Evolutionary conservation across 441 rosid species (phyloP), one percentile per base, ranked within the genome.

Genomic region (Gossypium laxum): DNA sequence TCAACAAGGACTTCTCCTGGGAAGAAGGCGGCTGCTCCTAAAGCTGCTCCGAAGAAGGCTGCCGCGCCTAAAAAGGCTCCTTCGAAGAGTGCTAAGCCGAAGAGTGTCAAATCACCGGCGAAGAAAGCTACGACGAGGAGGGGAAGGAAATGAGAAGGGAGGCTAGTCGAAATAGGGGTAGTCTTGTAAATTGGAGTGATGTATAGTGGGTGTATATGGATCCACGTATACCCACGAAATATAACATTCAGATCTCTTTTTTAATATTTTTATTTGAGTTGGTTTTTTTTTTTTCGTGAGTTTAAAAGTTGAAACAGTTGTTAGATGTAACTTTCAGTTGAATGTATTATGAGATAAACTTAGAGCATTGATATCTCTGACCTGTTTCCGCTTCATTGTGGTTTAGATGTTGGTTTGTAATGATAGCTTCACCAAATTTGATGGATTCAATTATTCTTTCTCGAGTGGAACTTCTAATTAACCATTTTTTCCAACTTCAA

Each of bases 1-100:
- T 82, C 91, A 0, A 76, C 93, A 0, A 82, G 93, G 80, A 85
- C 83, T 0, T 72, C 87, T 22, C 89, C 91, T 0, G 86, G 86
- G 62, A 87, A 59, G 78, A 85, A 59, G 64, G 63, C 72, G 1
- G 81, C 76, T 4, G 71, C 5, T 3, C 30, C 30, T 28, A 28
- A 28, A 28, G 30, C 76, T 0, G 58, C 72, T 3, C 77, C 84
- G 1, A 85, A 84, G 77, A 83, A 77, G 47, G 80, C 86, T 11
- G 19, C 85, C 0, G 72, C 80, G n/a, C 54, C 68, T 18, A 85
- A 84, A 72, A 83, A 72, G 54, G 79, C 85, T 1, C 41, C 84
- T 0, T 69, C 79, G 3, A 72, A 62, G 75, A 72, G 22, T 32
- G 72, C 21, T 38, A 70, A 50, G 69, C 34, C 74, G 28, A 61